These are phyloP conservation scores for Kwoniella dejecticola DNA, from an alignment of 768 basidiomycete genomes.

Conservation along the genomic window DNA sequence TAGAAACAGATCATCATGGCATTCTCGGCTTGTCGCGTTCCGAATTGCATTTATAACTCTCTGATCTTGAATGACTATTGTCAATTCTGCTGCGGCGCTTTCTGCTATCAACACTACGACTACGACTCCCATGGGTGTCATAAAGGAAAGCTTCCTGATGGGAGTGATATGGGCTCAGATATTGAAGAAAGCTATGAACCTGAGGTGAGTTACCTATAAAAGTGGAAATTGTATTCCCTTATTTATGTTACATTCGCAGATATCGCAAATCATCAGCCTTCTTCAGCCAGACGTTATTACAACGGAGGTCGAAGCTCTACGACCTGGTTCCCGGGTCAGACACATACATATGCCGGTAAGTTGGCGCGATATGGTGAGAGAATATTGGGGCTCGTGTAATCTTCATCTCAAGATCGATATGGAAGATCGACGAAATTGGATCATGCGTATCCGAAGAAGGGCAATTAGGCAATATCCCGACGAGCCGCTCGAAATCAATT, in stretches of 20 bases:
- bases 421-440: constrained; percentile 3
- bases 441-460: constrained; percentile 12
- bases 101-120: constrained; percentile 5
- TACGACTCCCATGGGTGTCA: constrained; percentile 1
- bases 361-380: not conserved
- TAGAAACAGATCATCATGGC: not conserved
- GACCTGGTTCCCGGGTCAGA: not conserved
- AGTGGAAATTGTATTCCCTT: not conserved
- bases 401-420: constrained; percentile 11
- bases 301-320: not conserved
- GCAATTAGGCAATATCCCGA: not conserved
- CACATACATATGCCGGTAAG: not conserved
- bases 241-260: too few species aligned
- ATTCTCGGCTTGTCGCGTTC: not conserved
- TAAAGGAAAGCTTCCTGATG: not conserved
- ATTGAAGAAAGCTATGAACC: constrained; percentile 1
- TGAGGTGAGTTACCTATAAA: not conserved
- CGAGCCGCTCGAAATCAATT: not conserved
- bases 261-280: not conserved
- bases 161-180: too few species aligned
- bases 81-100: not conserved
- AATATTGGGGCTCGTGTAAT: not conserved
- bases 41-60: constrained; percentile 10
- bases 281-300: not conserved
- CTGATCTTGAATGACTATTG: not conserved